These are phyloP conservation scores for Trichophyton mentagrophytes DNA, from an alignment of 2,329 filamentous ascomycete species.

Conservation along the genomic window DNA sequence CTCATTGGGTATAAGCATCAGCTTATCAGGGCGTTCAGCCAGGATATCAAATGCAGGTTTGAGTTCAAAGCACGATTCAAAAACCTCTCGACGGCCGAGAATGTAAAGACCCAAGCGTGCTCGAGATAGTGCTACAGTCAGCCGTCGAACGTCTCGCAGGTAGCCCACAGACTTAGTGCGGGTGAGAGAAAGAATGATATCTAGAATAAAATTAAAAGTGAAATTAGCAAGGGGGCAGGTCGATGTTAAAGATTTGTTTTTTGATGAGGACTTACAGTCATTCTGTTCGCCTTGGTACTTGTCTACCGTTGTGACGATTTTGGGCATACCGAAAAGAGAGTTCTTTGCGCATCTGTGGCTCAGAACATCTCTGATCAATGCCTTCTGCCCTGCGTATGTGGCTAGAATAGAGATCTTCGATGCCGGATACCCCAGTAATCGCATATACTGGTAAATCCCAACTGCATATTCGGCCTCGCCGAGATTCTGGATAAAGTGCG, in stretches of 20 bases:
- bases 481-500: conserved; percentile 92
- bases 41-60: conserved; percentile 73
- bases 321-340: conserved; percentile 74
- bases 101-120: conserved; percentile 86
- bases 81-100: conserved; percentile 74
- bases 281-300: conserved; percentile 99
- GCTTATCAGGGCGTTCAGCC: conserved; percentile 63
- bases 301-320: conserved; percentile 86
- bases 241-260: not conserved
- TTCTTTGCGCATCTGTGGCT: conserved; percentile 71
- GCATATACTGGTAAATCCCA: conserved; percentile 94
- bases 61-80: conserved; percentile 79
- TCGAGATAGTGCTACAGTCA: conserved; percentile 88
- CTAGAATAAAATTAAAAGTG: conserved; percentile 32
- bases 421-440: conserved; percentile 81
- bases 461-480: conserved; percentile 96
- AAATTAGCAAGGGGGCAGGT: not conserved
- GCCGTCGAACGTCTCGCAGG: conserved; percentile 77
- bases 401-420: conserved; percentile 74
- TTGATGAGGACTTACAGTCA: conserved; percentile 50
- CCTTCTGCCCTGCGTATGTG: conserved; percentile 84
- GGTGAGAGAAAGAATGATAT: conserved; percentile 86
- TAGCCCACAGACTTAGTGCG: conserved; percentile 83
- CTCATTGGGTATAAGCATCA: conserved; percentile 72
- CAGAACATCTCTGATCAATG: conserved; percentile 78